Evolutionary conservation across 306 rosid species (phyloP), one percentile per base, ranked within the genome.

Genomic region (Betula pendula): DNA sequence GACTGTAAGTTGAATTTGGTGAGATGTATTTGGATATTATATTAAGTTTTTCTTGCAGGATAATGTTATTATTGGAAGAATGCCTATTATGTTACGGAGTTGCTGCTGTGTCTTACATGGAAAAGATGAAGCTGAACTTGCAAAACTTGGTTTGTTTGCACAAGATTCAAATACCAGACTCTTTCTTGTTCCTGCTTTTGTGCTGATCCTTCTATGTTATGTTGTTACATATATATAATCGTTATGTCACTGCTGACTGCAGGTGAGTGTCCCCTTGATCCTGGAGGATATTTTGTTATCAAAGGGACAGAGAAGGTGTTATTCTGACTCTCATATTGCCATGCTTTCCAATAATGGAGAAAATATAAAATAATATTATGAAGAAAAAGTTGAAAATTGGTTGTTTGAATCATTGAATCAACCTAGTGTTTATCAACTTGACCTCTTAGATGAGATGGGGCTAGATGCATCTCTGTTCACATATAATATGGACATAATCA

Each of bases 221-320:
- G 66, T 65, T 53, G 66, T 82, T 31, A 74, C 44, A 22, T 33
- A 22, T 27, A 29, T 56, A 68, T 48, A 8, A 75, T 27, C 1
- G 56, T 44, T 15, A 17, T 43, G 48, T 77, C 77, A 58, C 27
- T 62, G 72, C 55, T 83, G 75, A 47, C 63, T 43, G 51, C 66
- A 93, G 97, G 98, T 60, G 98, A 94, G 84, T 94, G 98, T 55
- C 97, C 97, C 44, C 96, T 92, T 81, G 98, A 94, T 83, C 97
- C 98, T 25, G 98, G 98, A 31, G 98, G 98, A 52, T 94, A 92
- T 84, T 94, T 94, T 74, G 29, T 94, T 16, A 87, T 94, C 83
- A 94, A 94, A 87, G 98, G 98, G 77, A 92, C 91, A 51, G 98
- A 94, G 83, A 94, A 94, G 98, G 98, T 93, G 75, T 77, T 65